These are phyloP conservation scores for Cryptosporidium viatorum DNA, from an alignment of 169 alveolate genomes.

Conservation along the genomic window DNA sequence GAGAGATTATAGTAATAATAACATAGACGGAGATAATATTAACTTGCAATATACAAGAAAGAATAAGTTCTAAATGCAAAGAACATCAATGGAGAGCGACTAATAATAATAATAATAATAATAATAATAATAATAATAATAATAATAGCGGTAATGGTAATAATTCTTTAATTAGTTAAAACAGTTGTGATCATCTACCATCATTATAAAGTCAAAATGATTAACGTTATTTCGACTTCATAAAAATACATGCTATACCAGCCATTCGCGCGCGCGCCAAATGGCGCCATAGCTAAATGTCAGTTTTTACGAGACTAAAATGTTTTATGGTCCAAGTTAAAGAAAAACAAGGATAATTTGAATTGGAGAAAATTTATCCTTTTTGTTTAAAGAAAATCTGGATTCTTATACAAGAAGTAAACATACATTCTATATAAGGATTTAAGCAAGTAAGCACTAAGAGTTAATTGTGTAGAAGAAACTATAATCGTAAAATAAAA, in stretches of 20 bases:
- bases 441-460: not conserved
- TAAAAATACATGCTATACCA: not conserved
- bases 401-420: not conserved
- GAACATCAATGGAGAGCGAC: not conserved
- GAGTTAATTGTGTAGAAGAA: not conserved
- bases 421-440: not conserved
- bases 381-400: not conserved
- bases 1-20: not conserved
- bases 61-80: not conserved
- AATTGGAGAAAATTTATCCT: not conserved
- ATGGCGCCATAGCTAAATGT: conserved; percentile 26
- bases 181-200: not conserved
- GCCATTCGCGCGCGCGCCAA: not conserved
- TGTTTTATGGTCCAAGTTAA: not conserved
- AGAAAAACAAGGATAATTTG: not conserved
- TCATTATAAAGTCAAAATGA: not conserved
- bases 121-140: too few species aligned
- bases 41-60: conserved; percentile 24
- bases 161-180: not conserved
- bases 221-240: not conserved
- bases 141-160: too few species aligned
- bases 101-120: too few species aligned
- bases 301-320: conserved; percentile 10
- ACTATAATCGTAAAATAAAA: not conserved
- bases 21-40: not conserved